phyloP scores from a whole-genome alignment of 345 rosid genomes.

The Balakata baccata region DNA sequence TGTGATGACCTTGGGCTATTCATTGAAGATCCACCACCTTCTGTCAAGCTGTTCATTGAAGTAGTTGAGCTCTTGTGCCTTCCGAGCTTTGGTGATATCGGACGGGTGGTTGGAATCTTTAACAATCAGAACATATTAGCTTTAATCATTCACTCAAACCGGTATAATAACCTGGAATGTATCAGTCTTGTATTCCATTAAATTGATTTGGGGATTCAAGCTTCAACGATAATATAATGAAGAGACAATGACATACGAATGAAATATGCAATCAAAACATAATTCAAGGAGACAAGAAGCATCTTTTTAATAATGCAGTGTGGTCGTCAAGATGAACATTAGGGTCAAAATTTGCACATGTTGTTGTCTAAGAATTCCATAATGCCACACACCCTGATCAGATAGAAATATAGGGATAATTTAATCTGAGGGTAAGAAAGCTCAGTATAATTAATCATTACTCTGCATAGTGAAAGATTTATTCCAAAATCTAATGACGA shows the following conservation, averaged over 20 bases:
- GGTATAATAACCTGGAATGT: too few relatives aligned
- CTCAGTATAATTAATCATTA: too few relatives aligned
- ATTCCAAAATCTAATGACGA: background rate
- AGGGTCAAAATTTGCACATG: background rate
- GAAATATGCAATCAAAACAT: too few relatives aligned
- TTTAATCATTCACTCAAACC: too few relatives aligned
- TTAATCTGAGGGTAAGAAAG: too few relatives aligned
- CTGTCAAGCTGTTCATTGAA: conserved; percentile 34
- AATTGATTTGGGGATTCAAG: too few relatives aligned
- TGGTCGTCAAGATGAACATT: background rate
- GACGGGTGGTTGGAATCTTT: conserved; percentile 87
- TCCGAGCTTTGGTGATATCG: conserved; percentile 90
- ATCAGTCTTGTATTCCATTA: too few relatives aligned
- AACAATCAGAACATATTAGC: conserved; percentile 8
- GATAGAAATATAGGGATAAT: too few relatives aligned
- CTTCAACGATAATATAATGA: too few relatives aligned
- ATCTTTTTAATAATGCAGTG: background rate
- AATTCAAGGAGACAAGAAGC: too few relatives aligned
- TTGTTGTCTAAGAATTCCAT: background rate
- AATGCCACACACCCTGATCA: background rate
- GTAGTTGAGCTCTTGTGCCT: conserved; percentile 55
- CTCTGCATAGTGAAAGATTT: background rate
- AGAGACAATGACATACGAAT: too few relatives aligned
- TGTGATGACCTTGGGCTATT: conserved; percentile 29
- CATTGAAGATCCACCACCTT: conserved; percentile 26